phyloP scores from a whole-genome alignment of 2,329 filamentous ascomycete species.

The Aspergillus piperis region DNA sequence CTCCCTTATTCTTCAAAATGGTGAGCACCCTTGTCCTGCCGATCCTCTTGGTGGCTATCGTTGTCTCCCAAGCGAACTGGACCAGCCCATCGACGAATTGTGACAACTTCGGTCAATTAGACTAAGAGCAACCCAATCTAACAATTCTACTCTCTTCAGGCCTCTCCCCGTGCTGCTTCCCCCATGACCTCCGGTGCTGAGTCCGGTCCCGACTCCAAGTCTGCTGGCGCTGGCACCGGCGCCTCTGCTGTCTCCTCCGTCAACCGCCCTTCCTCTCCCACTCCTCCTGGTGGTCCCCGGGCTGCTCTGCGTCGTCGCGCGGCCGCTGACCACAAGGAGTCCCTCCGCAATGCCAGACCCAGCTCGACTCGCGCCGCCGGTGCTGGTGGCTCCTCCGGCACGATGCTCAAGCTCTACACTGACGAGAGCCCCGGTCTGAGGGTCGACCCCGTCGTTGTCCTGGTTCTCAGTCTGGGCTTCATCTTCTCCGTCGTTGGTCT shows the following conservation, averaged over 20 bases:
- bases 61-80: background rate
- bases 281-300: constrained; percentile 88
- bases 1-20: constrained; percentile 28
- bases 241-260: constrained; percentile 67
- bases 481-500: constrained; percentile 98
- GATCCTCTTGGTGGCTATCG: constrained; percentile 12
- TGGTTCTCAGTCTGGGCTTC: constrained; percentile 94
- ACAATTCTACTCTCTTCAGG: constrained; percentile 24
- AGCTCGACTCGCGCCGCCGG: constrained; percentile 91
- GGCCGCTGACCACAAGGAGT: constrained; percentile 95
- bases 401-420: constrained; percentile 98
- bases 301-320: constrained; percentile 94
- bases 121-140: constrained; percentile 1
- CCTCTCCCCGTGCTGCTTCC: constrained; percentile 45
- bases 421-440: constrained; percentile 97
- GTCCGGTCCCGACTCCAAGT: constrained; percentile 48
- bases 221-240: constrained; percentile 41
- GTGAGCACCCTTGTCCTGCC: constrained; percentile 19
- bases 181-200: constrained; percentile 49
- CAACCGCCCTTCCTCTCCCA: constrained; percentile 79
- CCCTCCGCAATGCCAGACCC: constrained; percentile 88
- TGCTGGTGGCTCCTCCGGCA: constrained; percentile 93
- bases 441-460: constrained; percentile 95
- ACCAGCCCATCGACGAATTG: constrained; percentile 9
- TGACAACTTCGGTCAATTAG: constrained; percentile 6